phyloP scores from a whole-genome alignment of 805 yeast genomes.

The Candida succiphila region DNA sequence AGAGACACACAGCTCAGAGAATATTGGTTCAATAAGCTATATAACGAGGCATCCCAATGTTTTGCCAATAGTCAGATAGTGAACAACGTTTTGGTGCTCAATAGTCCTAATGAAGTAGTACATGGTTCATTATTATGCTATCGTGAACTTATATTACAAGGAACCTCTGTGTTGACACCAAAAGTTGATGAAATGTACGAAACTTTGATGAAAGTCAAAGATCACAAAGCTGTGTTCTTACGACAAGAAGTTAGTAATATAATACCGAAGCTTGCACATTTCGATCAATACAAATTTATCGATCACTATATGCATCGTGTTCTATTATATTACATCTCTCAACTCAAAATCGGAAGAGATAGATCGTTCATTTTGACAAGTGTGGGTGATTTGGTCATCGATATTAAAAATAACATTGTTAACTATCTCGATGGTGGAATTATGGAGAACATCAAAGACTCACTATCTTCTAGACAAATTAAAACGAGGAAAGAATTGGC shows the following conservation, averaged over 20 bases:
- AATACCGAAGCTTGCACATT: constrained; percentile 74
- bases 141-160: constrained; percentile 63
- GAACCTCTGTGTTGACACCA: constrained; percentile 62
- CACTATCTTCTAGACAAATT: constrained; percentile 50
- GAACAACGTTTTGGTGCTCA: constrained; percentile 2
- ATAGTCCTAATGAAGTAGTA: constrained; percentile 48
- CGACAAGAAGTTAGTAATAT: constrained; percentile 79
- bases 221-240: constrained; percentile 64
- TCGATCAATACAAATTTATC: constrained; percentile 65
- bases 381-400: constrained; percentile 75
- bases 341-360: constrained; percentile 64
- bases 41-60: constrained; percentile 21
- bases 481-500: constrained; percentile 65
- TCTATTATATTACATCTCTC: constrained; percentile 65
- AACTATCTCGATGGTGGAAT: constrained; percentile 85
- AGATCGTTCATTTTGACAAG: constrained; percentile 67
- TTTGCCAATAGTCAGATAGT: constrained; percentile 11
- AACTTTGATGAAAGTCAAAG: constrained; percentile 61
- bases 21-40: constrained; percentile 64
- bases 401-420: constrained; percentile 75
- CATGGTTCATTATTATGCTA: constrained; percentile 83
- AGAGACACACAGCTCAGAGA: constrained; percentile 64
- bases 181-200: constrained; percentile 73
- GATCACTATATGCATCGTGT: constrained; percentile 75
- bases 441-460: constrained; percentile 75